Evolutionary conservation across 2,329 filamentous ascomycete species (phyloP).

Genomic region (Blastomyces percursus): DNA sequence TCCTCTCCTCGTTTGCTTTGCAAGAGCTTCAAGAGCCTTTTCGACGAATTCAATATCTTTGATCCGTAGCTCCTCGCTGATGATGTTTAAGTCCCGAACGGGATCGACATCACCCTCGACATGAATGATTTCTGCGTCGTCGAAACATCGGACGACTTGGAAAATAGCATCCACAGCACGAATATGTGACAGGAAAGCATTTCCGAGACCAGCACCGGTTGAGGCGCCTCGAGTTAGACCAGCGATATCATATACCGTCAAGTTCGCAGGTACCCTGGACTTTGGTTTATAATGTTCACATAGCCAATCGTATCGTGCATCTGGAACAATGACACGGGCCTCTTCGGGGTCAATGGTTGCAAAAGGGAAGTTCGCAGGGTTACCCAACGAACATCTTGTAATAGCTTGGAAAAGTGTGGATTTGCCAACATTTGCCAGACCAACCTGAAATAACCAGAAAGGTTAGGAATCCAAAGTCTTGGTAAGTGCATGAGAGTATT

Average conservation of each 20-base stretch:
- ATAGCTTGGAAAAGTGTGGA: constrained; percentile 99
- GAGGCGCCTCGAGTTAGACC: constrained; percentile 92
- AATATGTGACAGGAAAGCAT: constrained; percentile 97
- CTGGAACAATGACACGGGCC: constrained; percentile 90
- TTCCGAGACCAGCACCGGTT: constrained; percentile 93
- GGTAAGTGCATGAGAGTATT: not conserved
- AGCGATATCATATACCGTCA: constrained; percentile 98
- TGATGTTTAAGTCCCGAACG: constrained; percentile 86
- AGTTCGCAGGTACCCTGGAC: constrained; percentile 88
- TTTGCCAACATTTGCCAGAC: constrained; percentile 98
- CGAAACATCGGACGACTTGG: constrained; percentile 92
- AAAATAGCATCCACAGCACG: constrained; percentile 97
- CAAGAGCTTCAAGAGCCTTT: constrained; percentile 82
- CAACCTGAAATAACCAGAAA: constrained; percentile 52
- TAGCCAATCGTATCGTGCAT: constrained; percentile 93
- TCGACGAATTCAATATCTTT: constrained; percentile 99
- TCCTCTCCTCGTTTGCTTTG: constrained; percentile 90
- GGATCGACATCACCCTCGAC: constrained; percentile 98
- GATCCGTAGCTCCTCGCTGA: constrained; percentile 87
- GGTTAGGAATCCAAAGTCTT: not conserved
- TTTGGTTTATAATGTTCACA: constrained; percentile 96
- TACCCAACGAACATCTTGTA: constrained; percentile 93
- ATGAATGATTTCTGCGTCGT: constrained; percentile 98
- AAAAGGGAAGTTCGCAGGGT: constrained; percentile 98
- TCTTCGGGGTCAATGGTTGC: constrained; percentile 99